Conservation (phyloP, 2,329 filamentous ascomycete species). For the Fusarium metavorans region DNA sequence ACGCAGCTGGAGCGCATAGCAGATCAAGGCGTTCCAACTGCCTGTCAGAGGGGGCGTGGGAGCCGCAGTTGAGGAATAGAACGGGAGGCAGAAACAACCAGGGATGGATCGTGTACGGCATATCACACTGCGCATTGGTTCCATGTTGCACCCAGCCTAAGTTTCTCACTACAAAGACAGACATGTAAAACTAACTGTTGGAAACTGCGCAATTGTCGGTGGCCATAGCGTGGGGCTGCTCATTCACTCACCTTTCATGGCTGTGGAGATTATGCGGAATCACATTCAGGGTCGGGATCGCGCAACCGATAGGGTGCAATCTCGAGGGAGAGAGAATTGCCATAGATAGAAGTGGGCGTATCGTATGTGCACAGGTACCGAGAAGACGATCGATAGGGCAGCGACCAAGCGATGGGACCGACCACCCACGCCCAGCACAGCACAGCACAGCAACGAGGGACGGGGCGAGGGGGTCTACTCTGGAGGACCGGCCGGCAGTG, state of each 20-base stretch:
- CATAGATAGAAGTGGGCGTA: constrained; percentile 2
- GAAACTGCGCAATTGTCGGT: constrained; percentile 17
- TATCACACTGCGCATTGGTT: constrained; percentile 8
- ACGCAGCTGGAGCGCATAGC: background rate
- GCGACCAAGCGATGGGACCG: background rate
- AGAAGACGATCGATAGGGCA: constrained; percentile 1
- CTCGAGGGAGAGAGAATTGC: background rate
- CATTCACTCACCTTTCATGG: background rate
- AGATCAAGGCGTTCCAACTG: background rate
- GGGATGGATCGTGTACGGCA: constrained; percentile 7
- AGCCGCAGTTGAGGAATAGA: constrained; percentile 2
- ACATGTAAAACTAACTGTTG: background rate
- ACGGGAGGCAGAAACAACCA: background rate
- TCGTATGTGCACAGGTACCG: background rate
- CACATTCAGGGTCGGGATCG: constrained; percentile 15
- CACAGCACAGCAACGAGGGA: background rate
- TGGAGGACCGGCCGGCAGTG: background rate
- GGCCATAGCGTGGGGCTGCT: background rate
- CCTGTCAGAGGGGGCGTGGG: constrained; percentile 1
- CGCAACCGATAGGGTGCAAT: constrained; percentile 16
- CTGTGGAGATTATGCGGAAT: constrained; percentile 1
- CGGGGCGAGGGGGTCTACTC: background rate
- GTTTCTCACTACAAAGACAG: background rate
- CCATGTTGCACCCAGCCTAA: constrained; percentile 6
- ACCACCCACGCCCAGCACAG: background rate